Evolutionary conservation across 805 yeast species (phyloP).

Genomic region (Yarrowia divulgata): DNA sequence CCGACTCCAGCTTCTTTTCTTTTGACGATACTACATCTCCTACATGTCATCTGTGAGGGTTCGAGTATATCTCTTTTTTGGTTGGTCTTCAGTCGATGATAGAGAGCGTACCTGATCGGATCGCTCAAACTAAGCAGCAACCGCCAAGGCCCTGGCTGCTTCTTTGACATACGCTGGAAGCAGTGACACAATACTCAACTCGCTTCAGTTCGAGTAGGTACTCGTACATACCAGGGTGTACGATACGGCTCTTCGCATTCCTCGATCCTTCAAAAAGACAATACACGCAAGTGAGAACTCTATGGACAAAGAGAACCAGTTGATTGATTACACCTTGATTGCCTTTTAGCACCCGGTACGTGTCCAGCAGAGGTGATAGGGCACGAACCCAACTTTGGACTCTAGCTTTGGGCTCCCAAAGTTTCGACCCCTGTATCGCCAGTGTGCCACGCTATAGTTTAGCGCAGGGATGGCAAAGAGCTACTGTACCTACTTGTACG

Average conservation of each 20-base stretch:
- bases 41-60: conserved; percentile 3
- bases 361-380: neutral
- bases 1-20: neutral
- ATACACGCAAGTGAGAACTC: neutral
- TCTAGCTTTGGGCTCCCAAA: neutral
- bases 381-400: neutral
- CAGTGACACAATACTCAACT: too few species aligned
- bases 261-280: neutral
- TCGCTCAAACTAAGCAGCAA: too few species aligned
- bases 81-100: too few species aligned
- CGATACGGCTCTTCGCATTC: conserved; percentile 8
- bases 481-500: neutral
- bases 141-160: too few species aligned
- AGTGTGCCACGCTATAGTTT: conserved; percentile 4
- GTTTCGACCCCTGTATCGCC: conserved; percentile 23
- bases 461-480: conserved; percentile 10
- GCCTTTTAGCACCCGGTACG: conserved; percentile 1
- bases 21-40: neutral
- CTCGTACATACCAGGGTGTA: too few species aligned
- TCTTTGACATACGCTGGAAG: too few species aligned
- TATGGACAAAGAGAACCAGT: neutral
- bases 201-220: too few species aligned
- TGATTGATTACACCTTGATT: neutral
- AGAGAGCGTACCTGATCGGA: neutral
- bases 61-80: neutral